Percentiles rank a stretch among this genome's conserved stretches.
phyloP scores from a whole-genome alignment of 306 rosid species.

The Cucurbita pepo region DNA sequence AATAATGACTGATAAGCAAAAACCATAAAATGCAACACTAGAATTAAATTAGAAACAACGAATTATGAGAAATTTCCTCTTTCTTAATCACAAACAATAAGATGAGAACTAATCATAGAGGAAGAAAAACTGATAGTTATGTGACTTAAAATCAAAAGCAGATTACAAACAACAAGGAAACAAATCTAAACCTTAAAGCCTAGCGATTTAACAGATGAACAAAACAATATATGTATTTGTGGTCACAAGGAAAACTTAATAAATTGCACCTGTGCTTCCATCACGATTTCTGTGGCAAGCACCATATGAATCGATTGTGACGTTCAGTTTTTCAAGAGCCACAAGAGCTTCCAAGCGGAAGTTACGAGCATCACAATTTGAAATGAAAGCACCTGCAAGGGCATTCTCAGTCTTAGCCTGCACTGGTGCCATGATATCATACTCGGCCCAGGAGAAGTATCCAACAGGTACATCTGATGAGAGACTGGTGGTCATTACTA shows the following conservation, averaged over 20 bases:
- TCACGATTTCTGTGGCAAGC: constrained; percentile 80
- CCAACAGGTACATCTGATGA: constrained; percentile 98
- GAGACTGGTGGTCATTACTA: constrained; percentile 95
- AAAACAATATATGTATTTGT: neutral
- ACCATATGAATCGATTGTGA: constrained; percentile 79
- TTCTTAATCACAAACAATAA: neutral
- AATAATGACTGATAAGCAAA: neutral
- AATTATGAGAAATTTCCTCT: neutral
- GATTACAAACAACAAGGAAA: neutral
- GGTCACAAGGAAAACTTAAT: neutral
- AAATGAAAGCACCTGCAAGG: constrained; percentile 95
- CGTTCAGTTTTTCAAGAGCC: constrained; percentile 49
- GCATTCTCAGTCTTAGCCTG: constrained; percentile 71
- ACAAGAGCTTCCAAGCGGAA: constrained; percentile 94
- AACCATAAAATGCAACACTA: neutral
- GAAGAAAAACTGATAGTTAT: neutral
- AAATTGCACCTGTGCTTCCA: constrained; percentile 23
- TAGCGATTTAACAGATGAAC: neutral
- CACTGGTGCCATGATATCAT: constrained; percentile 83
- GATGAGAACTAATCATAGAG: neutral
- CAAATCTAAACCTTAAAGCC: neutral
- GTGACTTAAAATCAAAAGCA: neutral
- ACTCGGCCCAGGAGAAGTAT: constrained; percentile 99
- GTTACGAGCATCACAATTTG: constrained; percentile 90
- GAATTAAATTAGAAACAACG: neutral